phyloP scores from a whole-genome alignment of 768 basidiomycete species.

The Kwoniella europaea region DNA sequence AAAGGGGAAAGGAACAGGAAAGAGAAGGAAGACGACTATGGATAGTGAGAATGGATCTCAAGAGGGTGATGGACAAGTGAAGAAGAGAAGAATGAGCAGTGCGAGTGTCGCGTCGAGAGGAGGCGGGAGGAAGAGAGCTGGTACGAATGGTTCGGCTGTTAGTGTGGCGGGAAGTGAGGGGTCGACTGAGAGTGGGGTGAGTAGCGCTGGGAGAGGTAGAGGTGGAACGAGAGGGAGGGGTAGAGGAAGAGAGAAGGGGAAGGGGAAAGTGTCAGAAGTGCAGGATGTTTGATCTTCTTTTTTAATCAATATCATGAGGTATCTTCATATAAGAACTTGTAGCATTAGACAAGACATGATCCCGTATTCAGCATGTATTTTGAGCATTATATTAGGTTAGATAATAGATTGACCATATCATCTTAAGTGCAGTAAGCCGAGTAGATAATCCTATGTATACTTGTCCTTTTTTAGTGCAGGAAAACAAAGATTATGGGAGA shows the following conservation, averaged over 20 bases:
- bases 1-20: slow-evolving; percentile 47
- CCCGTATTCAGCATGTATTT: too few relatives aligned
- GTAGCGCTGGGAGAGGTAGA: slow-evolving; percentile 14
- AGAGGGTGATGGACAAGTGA: slow-evolving; percentile 15
- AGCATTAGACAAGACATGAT: too few relatives aligned
- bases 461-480: too few relatives aligned
- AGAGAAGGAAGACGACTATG: slow-evolving; percentile 18
- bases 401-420: too few relatives aligned
- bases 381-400: too few relatives aligned
- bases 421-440: too few relatives aligned
- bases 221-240: not conserved
- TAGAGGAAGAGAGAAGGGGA: slow-evolving; percentile 10
- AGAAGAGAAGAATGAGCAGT: slow-evolving; percentile 22
- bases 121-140: slow-evolving; percentile 16
- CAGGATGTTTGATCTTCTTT: not conserved
- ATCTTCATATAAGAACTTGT: too few relatives aligned
- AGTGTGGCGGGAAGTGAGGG: slow-evolving; percentile 5
- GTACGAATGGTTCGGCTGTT: slow-evolving; percentile 11
- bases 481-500: too few relatives aligned
- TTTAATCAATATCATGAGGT: too few relatives aligned
- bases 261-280: not conserved
- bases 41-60: slow-evolving; percentile 5
- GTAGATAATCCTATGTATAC: too few relatives aligned
- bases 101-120: slow-evolving; percentile 8
- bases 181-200: not conserved